phyloP scores from a whole-genome alignment of 768 basidiomycete genomes.

The Hypholoma sublateritium region DNA sequence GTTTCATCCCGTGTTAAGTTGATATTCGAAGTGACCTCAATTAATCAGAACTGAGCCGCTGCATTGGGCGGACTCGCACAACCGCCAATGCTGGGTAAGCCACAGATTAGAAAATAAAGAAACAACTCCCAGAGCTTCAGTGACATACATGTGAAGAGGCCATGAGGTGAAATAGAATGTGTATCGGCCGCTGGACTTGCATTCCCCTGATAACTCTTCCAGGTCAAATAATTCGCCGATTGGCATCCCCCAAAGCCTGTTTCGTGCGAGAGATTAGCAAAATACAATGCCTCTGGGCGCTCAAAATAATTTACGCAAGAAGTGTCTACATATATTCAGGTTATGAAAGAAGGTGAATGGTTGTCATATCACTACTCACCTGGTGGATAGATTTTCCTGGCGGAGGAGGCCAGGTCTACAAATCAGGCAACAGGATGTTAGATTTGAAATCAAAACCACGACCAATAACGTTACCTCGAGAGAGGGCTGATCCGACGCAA shows the following conservation, averaged over 20 bases:
- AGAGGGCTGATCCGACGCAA: conserved; percentile 2
- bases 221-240: conserved; percentile 3
- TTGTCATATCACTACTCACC: not conserved
- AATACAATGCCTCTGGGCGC: too few species aligned
- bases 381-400: not conserved
- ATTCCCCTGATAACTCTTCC: not conserved
- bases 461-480: not conserved
- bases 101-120: not conserved
- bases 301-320: not conserved
- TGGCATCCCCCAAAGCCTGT: conserved; percentile 5
- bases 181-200: not conserved
- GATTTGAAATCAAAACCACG: not conserved
- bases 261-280: not conserved
- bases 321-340: not conserved
- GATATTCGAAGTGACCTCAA: not conserved
- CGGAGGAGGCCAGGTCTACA: conserved; percentile 2
- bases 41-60: not conserved
- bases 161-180: conserved; percentile 5
- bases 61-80: not conserved
- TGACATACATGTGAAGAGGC: conserved; percentile 1
- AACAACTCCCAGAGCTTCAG: not conserved
- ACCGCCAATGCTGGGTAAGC: not conserved
- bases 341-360: not conserved
- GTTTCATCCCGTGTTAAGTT: too few species aligned
- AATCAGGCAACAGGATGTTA: too few species aligned